Evolutionary conservation across 495 filamentous ascomycete species (phyloP), one percentile per base, ranked within the genome.

Genomic region (Lichenothelia convexa): DNA sequence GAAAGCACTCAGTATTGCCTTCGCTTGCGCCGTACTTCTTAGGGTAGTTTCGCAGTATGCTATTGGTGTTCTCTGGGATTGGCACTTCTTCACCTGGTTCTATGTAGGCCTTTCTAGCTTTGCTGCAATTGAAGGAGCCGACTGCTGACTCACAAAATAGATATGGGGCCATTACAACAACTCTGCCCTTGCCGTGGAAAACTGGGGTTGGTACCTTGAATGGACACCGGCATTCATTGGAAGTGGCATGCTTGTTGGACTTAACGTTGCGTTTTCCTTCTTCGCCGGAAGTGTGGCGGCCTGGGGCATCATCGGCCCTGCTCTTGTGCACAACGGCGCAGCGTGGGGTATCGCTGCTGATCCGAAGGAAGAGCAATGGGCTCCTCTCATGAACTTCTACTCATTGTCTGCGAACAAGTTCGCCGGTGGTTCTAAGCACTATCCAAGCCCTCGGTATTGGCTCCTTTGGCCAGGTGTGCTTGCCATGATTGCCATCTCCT

Each of bases 201-300:
- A 64, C 39, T 77, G 73, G 73, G 69, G 70, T 17, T 78, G 73
- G 73, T 58, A 62, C 37, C 59, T 71, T 27, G 71, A 76, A 44
- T 73, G 58, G 53, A 76, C 73, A 0, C 73, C 73, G 0, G 73
- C 73, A 23, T 78, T 78, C 49, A 75, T 77, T 40, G 73, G 73
- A 18, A 63, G 61, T 35, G 73, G 73, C 22, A 71, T 78, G 46
- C 62, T 78, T 29, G 70, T 77, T 42, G 73, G 73, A 40, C 60
- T 76, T 32, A 76, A 77, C 53, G 61, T 68, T 5, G 68, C 71
- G 24, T 63, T 75, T 44, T 75, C 70, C 35, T 65, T 77, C 59
- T 70, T 77, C 36, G 53, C 38, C 12, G 73, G 73, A 12, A 61
- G 61, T 17, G 45, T 78, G 18, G 51, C 74, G 16, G 71, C 73